Conservation (phyloP, 192 early-diverging fungal species). For the Funneliformis mosseae region DNA sequence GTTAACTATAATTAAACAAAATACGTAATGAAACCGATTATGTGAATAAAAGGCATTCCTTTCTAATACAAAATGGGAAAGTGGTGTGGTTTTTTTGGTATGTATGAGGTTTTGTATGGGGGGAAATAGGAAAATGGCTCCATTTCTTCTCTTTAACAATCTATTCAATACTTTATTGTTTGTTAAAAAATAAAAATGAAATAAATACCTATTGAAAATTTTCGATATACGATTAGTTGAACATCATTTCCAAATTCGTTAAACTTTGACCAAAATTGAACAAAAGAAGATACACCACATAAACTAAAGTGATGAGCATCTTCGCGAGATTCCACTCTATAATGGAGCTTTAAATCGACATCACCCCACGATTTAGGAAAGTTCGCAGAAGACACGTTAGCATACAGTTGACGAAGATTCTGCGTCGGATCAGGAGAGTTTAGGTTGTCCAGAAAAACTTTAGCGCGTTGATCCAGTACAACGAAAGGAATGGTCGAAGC, state of each 20-base stretch:
- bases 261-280: constrained; percentile 11
- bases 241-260: background rate
- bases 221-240: constrained; percentile 3
- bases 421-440: background rate
- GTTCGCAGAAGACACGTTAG: background rate
- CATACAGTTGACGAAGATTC: constrained; percentile 22
- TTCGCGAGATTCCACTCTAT: constrained; percentile 1
- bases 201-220: background rate
- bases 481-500: background rate
- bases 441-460: background rate
- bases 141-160: too few species aligned
- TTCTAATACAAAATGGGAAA: background rate
- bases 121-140: too few species aligned
- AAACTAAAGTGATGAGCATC: constrained; percentile 12
- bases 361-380: background rate
- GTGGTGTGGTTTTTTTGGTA: background rate
- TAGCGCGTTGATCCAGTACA: background rate
- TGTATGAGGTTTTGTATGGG: background rate
- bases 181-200: too few species aligned
- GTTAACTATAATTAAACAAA: constrained; percentile 4
- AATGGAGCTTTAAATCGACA: background rate
- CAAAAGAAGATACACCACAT: background rate
- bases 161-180: too few species aligned
- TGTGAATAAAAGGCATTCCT: background rate
- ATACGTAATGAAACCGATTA: too few species aligned